Base-by-base conservation (phyloP, 148 eudicot genomes). In the Rhododendron ferrugineum region DNA sequence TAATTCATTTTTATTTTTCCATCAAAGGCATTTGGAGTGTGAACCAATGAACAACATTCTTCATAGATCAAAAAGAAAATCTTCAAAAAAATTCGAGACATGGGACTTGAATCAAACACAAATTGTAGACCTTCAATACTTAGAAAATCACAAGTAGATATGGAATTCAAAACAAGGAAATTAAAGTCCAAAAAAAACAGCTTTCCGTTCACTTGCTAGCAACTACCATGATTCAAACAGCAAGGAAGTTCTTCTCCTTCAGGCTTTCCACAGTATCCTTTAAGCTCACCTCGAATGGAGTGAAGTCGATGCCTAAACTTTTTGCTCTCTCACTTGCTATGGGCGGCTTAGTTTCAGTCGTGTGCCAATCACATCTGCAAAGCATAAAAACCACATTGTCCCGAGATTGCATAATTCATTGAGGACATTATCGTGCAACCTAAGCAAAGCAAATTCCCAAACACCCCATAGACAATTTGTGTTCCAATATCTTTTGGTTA, bases 241-340 rank as follows among this genome's bases (percentile, higher is more conserved):
- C 8, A 3, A 80, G 49, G 14, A 84, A 16, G 49, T 84, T 84
- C 73, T 89, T 88, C 85, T 86, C 89, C 37, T 54, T 89, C 56
- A 89, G 42, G 82, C 76, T 86, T 18, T 89, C 91, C 16, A 89
- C 87, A 4, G 89, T 86, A 22, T 89, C 89, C 80, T 77, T 87
- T 56, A 89, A 60, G 60, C 60, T 60, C 6, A 16, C 81, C 77
- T 77, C 83, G 11, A 88, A 37, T 18, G 87, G 85, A 84, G 40
- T 89, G 78, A 85, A 88, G 8, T 77, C 70, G 28, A 88, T 68
- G 42, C 91, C 89, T 58, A 90, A 75, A 73, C 90, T 80, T 66
- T 88, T 52, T 5, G 83, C 76, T 83, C 82, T 90, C 49, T 75
- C 88, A 76, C 72, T 88, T 0, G 82, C 87, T 14, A 88, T 76